Conservation (phyloP, 1,284 basidiomycete species). For the Sporisorium exsertum region DNA sequence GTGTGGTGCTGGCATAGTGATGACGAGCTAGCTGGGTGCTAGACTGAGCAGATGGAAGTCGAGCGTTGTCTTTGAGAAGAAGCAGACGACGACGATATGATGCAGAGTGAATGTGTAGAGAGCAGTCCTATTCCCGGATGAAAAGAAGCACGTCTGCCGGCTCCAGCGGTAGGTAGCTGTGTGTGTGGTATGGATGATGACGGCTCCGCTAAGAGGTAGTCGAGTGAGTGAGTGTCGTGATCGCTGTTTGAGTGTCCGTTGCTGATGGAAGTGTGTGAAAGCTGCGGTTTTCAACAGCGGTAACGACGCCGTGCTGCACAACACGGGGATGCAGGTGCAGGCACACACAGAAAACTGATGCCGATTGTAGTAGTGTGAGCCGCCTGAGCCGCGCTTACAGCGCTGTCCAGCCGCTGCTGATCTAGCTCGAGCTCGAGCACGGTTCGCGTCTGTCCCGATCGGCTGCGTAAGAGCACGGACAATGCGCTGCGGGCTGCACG, state of each 20-base stretch:
- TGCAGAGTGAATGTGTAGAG: neutral
- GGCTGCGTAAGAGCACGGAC: neutral
- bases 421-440: neutral
- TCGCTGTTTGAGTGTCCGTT: neutral
- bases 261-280: neutral
- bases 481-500: neutral
- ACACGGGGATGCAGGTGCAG: neutral
- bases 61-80: too few relatives aligned
- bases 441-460: neutral
- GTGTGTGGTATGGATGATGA: neutral
- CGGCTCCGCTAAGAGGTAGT: neutral
- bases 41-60: constrained; percentile 11
- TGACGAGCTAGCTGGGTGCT: neutral
- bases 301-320: neutral
- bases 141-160: neutral
- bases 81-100: neutral
- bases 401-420: neutral
- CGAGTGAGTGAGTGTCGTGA: too few relatives aligned
- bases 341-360: neutral
- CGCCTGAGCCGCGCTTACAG: neutral
- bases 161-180: neutral
- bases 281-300: neutral
- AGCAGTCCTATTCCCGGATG: neutral
- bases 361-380: neutral
- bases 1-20: constrained; percentile 42